These are phyloP conservation scores for Nannizziopsis barbatae DNA, from an alignment of 2,329 filamentous ascomycete species.

Conservation along the genomic window DNA sequence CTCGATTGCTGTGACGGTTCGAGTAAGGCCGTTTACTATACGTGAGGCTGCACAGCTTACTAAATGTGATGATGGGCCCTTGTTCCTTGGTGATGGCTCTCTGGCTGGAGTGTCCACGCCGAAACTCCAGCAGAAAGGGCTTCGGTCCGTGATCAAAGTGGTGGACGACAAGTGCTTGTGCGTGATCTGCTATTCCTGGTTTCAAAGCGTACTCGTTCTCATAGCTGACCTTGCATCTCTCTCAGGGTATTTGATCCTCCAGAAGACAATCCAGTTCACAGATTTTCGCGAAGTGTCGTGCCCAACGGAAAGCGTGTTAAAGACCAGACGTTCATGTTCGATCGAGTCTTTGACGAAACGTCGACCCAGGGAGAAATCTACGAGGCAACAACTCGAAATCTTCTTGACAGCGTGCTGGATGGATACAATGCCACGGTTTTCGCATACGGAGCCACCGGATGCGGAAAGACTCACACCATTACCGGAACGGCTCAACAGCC, in stretches of 20 bases:
- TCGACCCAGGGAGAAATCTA: constrained; percentile 87
- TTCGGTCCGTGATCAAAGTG: constrained; percentile 88
- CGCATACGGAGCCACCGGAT: constrained; percentile 93
- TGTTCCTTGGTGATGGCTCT: constrained; percentile 95
- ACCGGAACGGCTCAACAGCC: constrained; percentile 83
- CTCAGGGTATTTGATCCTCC: constrained; percentile 88
- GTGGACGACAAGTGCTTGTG: constrained; percentile 94
- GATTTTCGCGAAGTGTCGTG: constrained; percentile 71
- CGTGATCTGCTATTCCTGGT: constrained; percentile 28
- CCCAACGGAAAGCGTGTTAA: constrained; percentile 84
- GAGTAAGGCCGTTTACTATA: constrained; percentile 62
- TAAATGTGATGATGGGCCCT: constrained; percentile 64
- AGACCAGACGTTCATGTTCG: constrained; percentile 95
- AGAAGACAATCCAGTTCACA: constrained; percentile 83
- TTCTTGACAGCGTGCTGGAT: constrained; percentile 92
- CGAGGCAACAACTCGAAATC: constrained; percentile 74
- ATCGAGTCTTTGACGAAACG: constrained; percentile 93
- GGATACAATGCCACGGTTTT: constrained; percentile 99
- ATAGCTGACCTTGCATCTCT: constrained; percentile 14
- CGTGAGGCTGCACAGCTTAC: constrained; percentile 85
- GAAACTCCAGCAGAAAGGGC: constrained; percentile 73
- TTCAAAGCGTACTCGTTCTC: not conserved
- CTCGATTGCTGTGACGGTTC: constrained; percentile 44
- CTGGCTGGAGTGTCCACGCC: constrained; percentile 76
- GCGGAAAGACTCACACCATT: constrained; percentile 97